These are phyloP conservation scores for Chaetomium fimeti DNA, from an alignment of 495 filamentous ascomycete genomes.

Conservation along the genomic window DNA sequence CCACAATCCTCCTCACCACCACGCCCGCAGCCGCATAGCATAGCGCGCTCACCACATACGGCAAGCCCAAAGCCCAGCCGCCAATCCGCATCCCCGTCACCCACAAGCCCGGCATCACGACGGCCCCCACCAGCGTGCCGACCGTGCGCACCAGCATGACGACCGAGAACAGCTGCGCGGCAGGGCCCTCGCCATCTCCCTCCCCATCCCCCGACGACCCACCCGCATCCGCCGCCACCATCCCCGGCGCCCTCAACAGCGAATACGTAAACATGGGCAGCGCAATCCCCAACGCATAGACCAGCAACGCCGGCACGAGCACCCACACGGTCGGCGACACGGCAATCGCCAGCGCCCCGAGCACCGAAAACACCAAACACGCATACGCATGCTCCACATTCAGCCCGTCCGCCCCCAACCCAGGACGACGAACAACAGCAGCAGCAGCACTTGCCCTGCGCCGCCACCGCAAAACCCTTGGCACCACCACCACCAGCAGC, in stretches of 20 bases:
- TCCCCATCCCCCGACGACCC: neutral
- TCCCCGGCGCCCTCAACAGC: conserved; percentile 39
- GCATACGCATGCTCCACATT: conserved; percentile 35
- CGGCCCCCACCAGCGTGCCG: conserved; percentile 43
- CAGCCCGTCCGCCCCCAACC: conserved; percentile 27
- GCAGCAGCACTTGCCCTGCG: too few species aligned
- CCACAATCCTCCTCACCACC: conserved; percentile 20
- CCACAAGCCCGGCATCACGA: conserved; percentile 45
- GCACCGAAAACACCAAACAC: conserved; percentile 41
- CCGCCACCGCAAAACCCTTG: conserved; percentile 32
- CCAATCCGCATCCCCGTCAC: conserved; percentile 32
- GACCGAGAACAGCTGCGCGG: conserved; percentile 45
- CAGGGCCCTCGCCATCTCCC: neutral
- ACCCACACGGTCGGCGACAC: conserved; percentile 34
- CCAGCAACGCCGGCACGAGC: conserved; percentile 40
- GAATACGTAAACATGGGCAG: conserved; percentile 48
- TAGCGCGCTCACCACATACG: conserved; percentile 39
- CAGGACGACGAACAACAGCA: too few species aligned
- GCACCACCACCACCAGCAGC: conserved; percentile 40
- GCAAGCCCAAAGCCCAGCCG: conserved; percentile 31
- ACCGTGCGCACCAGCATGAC: conserved; percentile 49
- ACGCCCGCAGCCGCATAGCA: conserved; percentile 34
- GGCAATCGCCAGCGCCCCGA: conserved; percentile 44
- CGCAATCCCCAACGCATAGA: conserved; percentile 47
- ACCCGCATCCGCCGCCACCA: conserved; percentile 16